Percentiles rank a stretch among this genome's conserved stretches.
phyloP scores from a whole-genome alignment of 2,329 filamentous ascomycete species.

The Purpureocillium lavendulum region DNA sequence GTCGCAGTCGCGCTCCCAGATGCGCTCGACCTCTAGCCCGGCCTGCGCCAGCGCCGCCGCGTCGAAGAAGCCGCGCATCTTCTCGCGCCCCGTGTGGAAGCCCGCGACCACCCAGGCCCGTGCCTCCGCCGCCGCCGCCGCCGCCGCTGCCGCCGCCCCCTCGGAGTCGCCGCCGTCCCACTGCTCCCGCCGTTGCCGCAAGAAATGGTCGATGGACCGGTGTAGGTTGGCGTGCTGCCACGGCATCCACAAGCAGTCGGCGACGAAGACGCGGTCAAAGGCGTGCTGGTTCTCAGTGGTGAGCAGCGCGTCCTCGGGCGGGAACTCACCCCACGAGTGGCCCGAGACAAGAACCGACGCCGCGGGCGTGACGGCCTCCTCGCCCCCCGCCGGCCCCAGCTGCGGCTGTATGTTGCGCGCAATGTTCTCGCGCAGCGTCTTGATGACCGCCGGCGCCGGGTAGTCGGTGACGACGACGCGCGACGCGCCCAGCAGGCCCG shows the following conservation, averaged over 20 bases:
- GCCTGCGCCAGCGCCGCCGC: constrained; percentile 28
- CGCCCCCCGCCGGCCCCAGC: constrained; percentile 20
- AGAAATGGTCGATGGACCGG: constrained; percentile 53
- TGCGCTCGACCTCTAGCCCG: constrained; percentile 41
- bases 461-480: constrained; percentile 59
- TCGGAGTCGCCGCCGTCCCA: constrained; percentile 10
- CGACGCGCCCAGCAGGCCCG: constrained; percentile 35
- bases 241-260: constrained; percentile 71
- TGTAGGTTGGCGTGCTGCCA: constrained; percentile 61
- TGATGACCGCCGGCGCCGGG: constrained; percentile 50
- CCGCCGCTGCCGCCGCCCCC: constrained; percentile 2
- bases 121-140: constrained; percentile 27
- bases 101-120: constrained; percentile 59
- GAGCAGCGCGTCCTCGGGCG: constrained; percentile 17
- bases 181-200: constrained; percentile 22
- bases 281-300: constrained; percentile 16
- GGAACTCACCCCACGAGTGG: constrained; percentile 56
- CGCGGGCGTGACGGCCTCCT: constrained; percentile 1
- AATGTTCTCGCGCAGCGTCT: constrained; percentile 51
- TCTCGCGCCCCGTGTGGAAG: constrained; percentile 62
- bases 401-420: constrained; percentile 34
- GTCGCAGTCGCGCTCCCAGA: constrained; percentile 62
- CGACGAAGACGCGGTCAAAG: constrained; percentile 58
- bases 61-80: constrained; percentile 59
- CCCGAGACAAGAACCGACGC: constrained; percentile 39